Base-by-base conservation (phyloP, 2,329 filamentous ascomycete genomes). In the Aspergillus tamarii region DNA sequence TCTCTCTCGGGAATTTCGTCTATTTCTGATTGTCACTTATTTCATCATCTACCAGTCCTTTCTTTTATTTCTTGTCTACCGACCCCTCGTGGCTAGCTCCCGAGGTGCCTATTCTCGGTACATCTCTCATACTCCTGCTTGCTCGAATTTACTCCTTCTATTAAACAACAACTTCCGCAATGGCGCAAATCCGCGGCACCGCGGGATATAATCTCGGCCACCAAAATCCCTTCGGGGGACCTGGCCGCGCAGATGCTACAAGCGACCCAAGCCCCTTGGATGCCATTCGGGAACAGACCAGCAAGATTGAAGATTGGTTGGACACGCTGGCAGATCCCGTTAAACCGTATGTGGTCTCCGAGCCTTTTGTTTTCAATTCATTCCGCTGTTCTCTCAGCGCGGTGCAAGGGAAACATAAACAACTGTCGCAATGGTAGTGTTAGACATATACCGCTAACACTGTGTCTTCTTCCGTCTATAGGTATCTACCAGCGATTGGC, bases 291-390 rank as follows among this genome's bases (percentile, higher is more conserved):
- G 88, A 93, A 79, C 94, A 98, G 81, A 99, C 95, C 58, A 97
- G 92, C 89, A 98, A 97, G 86, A 94, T 99, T 70, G 95, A 99
- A 83, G 95, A 99, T 78, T 82, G 92, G 77, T 81, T 99, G 76
- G 95, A 98, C 80, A 92, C 88, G 32, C 70, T 93, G 74, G 91
- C 93, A 74, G 94, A 97, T 76, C 95, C 95, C 56, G 82, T 98
- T 71, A 98, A 97, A 86, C 95, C 95, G 91, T 99, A 87, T 78
- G 91, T 88, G 45, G 56, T 36, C 50, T 34, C n/a, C 16, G 32
- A 8, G 12, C 16, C 10, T 23, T 48, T 34, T 39, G 28, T 28
- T 62, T 59, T 6, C 12, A 12, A 48, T 30, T 60, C 58, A n/a
- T n/a, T 60, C 54, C n/a, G 21, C n/a, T 46, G 26, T 16, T 7